Evolutionary conservation across 306 rosid species (phyloP).

Genomic region (Mimosa pudica): DNA sequence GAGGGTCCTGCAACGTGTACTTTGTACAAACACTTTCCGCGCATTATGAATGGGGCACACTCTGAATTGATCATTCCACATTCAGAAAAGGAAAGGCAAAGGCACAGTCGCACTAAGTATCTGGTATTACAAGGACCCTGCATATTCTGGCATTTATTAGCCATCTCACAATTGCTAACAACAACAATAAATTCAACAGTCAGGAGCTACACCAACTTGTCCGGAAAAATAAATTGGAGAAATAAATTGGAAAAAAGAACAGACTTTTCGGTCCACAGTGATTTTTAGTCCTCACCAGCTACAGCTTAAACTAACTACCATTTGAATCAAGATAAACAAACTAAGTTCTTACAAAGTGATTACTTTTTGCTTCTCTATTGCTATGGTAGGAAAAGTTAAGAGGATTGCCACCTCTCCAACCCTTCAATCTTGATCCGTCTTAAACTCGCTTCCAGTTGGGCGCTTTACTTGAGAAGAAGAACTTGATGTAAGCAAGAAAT

Average conservation of each 20-base stretch:
- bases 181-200: constrained; percentile 66
- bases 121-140: constrained; percentile 48
- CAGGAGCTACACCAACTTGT: constrained; percentile 61
- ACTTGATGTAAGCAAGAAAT: constrained; percentile 8
- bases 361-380: constrained; percentile 44
- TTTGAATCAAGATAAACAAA: constrained; percentile 53
- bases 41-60: constrained; percentile 47
- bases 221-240: constrained; percentile 30
- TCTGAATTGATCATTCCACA: constrained; percentile 43
- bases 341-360: constrained; percentile 35
- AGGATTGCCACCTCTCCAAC: constrained; percentile 40
- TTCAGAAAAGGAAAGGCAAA: constrained; percentile 31
- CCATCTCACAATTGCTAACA: constrained; percentile 68
- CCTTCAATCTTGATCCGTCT: constrained; percentile 32
- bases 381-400: constrained; percentile 34
- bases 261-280: constrained; percentile 34
- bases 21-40: constrained; percentile 41
- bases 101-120: constrained; percentile 38
- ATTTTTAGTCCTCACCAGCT: constrained; percentile 50
- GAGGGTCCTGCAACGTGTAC: constrained; percentile 43
- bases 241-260: constrained; percentile 27
- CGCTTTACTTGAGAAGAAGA: constrained; percentile 13
- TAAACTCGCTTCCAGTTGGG: constrained; percentile 29
- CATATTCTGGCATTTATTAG: constrained; percentile 73
- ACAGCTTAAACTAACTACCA: constrained; percentile 62